Conservation (phyloP, 371 early-diverging fungal genomes). For the Smittium mucronatum region DNA sequence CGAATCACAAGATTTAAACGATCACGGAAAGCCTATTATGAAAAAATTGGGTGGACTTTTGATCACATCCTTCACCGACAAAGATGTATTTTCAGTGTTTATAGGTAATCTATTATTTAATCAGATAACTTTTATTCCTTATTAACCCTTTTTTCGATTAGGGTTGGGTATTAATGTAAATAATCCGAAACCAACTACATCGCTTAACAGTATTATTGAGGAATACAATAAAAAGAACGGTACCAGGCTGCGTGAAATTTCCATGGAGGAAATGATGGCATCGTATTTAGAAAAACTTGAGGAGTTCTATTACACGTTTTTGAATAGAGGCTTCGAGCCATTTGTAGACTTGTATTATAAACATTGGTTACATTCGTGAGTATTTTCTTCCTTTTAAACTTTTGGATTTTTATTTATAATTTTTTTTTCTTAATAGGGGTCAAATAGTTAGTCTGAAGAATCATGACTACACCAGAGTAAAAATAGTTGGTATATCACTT, state of each 20-base stretch:
- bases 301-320: constrained; percentile 50
- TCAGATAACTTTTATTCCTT: no score
- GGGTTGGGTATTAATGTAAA: constrained; percentile 63
- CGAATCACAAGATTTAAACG: constrained; percentile 4
- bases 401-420: constrained; percentile 1
- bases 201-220: constrained; percentile 62
- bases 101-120: no score
- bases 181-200: constrained; percentile 68
- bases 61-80: constrained; percentile 58
- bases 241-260: constrained; percentile 35
- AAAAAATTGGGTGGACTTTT: constrained; percentile 79
- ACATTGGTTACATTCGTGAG: constrained; percentile 75
- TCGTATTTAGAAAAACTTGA: constrained; percentile 60
- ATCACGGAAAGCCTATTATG: not conserved
- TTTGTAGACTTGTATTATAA: constrained; percentile 60
- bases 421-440: constrained; percentile 19
- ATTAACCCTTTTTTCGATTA: no score
- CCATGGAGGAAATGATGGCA: constrained; percentile 61
- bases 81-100: constrained; percentile 60
- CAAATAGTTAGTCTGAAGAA: constrained; percentile 57
- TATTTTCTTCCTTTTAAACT: constrained; percentile 10
- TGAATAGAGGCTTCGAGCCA: constrained; percentile 53
- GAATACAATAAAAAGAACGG: constrained; percentile 36
- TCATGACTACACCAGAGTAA: constrained; percentile 38
- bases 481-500: constrained; percentile 61